Base-by-base conservation (phyloP, 805 yeast genomes). In the Kazachstania psychrophila region DNA sequence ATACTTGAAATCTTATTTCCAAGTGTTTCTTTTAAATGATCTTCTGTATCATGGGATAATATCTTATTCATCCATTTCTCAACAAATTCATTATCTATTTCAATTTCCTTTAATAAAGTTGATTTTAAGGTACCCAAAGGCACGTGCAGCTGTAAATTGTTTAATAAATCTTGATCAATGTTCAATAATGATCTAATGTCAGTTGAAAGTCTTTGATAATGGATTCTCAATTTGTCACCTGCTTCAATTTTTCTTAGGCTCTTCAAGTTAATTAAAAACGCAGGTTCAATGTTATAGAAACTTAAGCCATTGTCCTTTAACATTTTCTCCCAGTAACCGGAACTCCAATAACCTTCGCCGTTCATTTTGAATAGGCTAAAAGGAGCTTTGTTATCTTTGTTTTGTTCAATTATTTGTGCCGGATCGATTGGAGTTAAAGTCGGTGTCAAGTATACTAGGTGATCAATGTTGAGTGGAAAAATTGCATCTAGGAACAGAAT, bases 111-210 rank as follows among this genome's bases (percentile, higher is more conserved):
- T 5, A n/a, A 2, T 2, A 30, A 27, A 7, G 23, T 11, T 20
- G 31, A 28, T 20, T 31, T 33, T 9, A 44, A 12, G 1, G 27
- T 28, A 4, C 47, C 34, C 8, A 56, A 40, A 5, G 53, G 50
- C 6, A 89, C 58, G 20, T 60, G 56, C 16, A 65, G 49, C 58
- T 92, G 97, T 47, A 88, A 47, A 52, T 84, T 83, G 58, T 89
- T 92, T n/a, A 96, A 87, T 42, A 89, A 68, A 54, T 92, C 97
- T 55, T 89, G 96, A 54, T 87, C 97, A 41, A 88, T 68, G 50
- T 85, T 86, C 9, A 85, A 70, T 39, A 92, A 64, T 0, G 96
- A 87, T 16, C 62, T 67, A 1, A 92, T 81, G 55, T 87, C 96
- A 1, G 75, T 72, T 0, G 95, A 79, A 1, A 92, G 60, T 33